A percentile compares a stretch with the other conserved stretches of the same genome.
These are phyloP conservation scores for Elaphomyces granulatus DNA, from an alignment of 495 filamentous ascomycete genomes.

Conservation along the genomic window DNA sequence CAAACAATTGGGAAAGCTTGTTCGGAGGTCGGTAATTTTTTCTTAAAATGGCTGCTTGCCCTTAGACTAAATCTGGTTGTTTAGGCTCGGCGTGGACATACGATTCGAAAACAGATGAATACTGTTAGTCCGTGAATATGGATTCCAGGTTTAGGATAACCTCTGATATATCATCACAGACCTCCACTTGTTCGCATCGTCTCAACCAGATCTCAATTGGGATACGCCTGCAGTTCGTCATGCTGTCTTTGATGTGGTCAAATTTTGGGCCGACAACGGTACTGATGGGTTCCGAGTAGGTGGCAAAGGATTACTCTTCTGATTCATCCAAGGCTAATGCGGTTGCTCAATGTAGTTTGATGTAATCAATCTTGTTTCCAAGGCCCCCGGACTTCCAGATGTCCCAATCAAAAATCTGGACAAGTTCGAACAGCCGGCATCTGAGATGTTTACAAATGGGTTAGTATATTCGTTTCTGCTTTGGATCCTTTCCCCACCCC, in stretches of 20 bases:
- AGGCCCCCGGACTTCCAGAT: constrained; percentile 40
- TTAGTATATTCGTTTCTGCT: too few species aligned
- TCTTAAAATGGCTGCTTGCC: too few species aligned
- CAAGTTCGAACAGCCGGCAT: constrained; percentile 25
- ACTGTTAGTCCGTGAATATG: constrained; percentile 26
- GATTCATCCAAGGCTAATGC: too few species aligned
- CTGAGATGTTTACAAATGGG: constrained; percentile 38
- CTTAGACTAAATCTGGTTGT: too few species aligned
- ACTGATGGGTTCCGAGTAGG: constrained; percentile 44
- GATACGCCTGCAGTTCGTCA: constrained; percentile 40
- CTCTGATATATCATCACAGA: too few species aligned
- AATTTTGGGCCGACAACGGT: constrained; percentile 50
- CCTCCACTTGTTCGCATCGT: constrained; percentile 44
- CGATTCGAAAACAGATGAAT: constrained; percentile 44
- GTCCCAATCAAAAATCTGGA: constrained; percentile 34
- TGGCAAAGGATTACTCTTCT: not conserved
- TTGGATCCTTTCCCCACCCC: too few species aligned
- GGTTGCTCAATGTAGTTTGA: constrained; percentile 18
- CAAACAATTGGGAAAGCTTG: constrained; percentile 36
- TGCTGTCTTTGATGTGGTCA: constrained; percentile 47
- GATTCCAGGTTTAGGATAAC: too few species aligned
- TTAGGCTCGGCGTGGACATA: constrained; percentile 44
- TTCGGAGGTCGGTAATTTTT: constrained; percentile 1
- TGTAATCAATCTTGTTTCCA: constrained; percentile 47
- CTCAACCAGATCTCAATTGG: constrained; percentile 62